Evolutionary conservation across 1,139 yeast genomes (phyloP), one percentile per base, ranked within the genome.

Genomic region (Saccharomycopsis crataegensis): DNA sequence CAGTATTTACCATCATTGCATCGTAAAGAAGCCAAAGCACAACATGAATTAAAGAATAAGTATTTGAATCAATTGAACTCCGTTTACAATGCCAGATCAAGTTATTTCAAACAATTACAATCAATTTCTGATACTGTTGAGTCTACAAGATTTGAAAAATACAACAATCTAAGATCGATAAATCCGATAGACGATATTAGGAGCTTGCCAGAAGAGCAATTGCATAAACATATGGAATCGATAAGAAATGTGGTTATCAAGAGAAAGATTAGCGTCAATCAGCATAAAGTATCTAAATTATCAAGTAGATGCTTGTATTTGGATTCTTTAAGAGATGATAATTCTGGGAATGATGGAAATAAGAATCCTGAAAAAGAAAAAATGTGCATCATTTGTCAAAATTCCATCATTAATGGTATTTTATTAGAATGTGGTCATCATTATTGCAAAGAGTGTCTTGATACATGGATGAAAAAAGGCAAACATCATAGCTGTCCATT

Each of bases 381-480:
- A 57, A 69, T 76, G 50, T 93, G 98, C 67, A 77, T 83, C 46
- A 90, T 93, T 59, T 93, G 99, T 65, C 79, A 85, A 31, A 75
- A 80, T 3, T 66, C 77, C 1, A 88, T 90, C 48, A 74, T 80
- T 2, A 73, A 81, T 48, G 98, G 98, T 0, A 77, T 93, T 0
- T 72, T 91, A 57, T 84, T 96, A 0, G 82, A 80, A 17, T 91
- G 98, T 74, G 97, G 97, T 0, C 98, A 91, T 67, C 83, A 83
- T 61, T 91, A 85, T 64, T 91, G 97, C 65, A 78, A 79, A 56
- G 84, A 78, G 1, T 91, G 98, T 66, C 71, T 90, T 42, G 74
- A 70, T 14, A 82, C 77, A 55, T 93, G 99, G 98, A 65, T 85
- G 55, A 71, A 6, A n/a, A 45, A 51, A 31, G 22, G 69, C 12